Percentiles rank a stretch among this genome's conserved stretches.
Evolutionary conservation across 2,329 filamentous ascomycete species (phyloP).

Genomic region (Lasiodiplodia theobromae): DNA sequence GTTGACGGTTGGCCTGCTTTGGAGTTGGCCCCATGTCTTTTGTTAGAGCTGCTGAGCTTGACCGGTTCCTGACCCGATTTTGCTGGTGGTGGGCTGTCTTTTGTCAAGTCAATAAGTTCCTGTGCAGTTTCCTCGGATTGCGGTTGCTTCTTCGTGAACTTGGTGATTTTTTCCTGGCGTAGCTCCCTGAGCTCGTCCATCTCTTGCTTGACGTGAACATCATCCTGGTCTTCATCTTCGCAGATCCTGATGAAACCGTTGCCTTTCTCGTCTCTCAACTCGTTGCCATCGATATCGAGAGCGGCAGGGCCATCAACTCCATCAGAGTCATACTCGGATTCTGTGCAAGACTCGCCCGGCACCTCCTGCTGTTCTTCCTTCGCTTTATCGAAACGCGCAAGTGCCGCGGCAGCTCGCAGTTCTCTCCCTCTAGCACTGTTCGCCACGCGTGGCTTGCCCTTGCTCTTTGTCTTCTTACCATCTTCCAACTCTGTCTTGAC

Average conservation of each 20-base stretch:
- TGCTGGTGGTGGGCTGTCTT: not conserved
- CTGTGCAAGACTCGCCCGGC: constrained; percentile 28
- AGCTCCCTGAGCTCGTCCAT: constrained; percentile 69
- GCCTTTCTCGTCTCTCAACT: constrained; percentile 71
- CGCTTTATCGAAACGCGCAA: constrained; percentile 71
- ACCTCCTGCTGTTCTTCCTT: constrained; percentile 55
- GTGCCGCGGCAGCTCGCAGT: constrained; percentile 75
- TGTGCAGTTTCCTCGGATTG: not conserved
- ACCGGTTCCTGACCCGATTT: not conserved
- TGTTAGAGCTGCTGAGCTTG: not conserved
- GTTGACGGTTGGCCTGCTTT: not conserved
- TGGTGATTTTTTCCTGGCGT: constrained; percentile 24
- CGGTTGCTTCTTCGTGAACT: constrained; percentile 10
- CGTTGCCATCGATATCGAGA: constrained; percentile 69
- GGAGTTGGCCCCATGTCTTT: too few relatives aligned
- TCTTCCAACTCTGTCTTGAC: constrained; percentile 71
- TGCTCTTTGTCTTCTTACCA: constrained; percentile 64
- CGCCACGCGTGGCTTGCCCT: constrained; percentile 72
- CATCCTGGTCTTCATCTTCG: constrained; percentile 58
- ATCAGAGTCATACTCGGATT: constrained; percentile 45
- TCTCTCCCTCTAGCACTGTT: constrained; percentile 77
- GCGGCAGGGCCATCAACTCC: constrained; percentile 58
- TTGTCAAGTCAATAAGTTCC: constrained; percentile 24
- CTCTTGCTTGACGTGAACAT: constrained; percentile 61
- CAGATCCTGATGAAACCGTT: constrained; percentile 70